These are phyloP conservation scores for Schizothecium vesticola DNA, from an alignment of 495 filamentous ascomycete genomes.

Conservation along the genomic window DNA sequence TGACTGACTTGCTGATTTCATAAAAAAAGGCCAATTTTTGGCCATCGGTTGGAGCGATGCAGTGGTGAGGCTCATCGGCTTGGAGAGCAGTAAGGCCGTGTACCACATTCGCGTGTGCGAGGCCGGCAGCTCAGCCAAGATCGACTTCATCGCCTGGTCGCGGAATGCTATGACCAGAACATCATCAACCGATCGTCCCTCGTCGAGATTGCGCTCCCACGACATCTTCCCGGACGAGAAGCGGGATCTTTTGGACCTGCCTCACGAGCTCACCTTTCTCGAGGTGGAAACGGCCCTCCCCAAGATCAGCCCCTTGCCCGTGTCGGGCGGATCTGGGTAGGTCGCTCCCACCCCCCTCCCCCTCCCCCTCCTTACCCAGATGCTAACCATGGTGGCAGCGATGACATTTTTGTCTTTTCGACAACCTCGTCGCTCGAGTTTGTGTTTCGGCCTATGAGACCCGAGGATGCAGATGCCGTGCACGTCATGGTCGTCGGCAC, in stretches of 20 bases:
- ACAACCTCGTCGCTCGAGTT: conserved; percentile 65
- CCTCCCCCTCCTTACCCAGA: no score
- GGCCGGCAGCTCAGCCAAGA: conserved; percentile 24
- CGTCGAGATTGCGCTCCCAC: conserved; percentile 19
- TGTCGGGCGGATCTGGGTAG: conserved; percentile 53
- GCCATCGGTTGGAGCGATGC: conserved; percentile 75
- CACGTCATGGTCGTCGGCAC: conserved; percentile 78
- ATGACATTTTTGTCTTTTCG: conserved; percentile 62
- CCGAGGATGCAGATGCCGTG: conserved; percentile 62
- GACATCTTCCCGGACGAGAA: conserved; percentile 35
- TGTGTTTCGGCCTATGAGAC: conserved; percentile 57
- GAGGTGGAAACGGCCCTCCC: conserved; percentile 78
- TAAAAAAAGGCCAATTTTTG: conserved; percentile 59
- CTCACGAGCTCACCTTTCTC: conserved; percentile 67
- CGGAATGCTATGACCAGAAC: conserved; percentile 57
- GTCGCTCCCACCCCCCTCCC: conserved; percentile 16
- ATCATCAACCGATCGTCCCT: conserved; percentile 13
- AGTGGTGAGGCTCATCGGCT: conserved; percentile 61
- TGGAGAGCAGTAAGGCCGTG: conserved; percentile 72
- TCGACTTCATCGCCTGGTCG: conserved; percentile 69
- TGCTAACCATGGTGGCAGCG: conserved; percentile 38
- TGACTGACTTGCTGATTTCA: conserved; percentile 12
- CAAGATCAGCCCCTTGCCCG: conserved; percentile 65
- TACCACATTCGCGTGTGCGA: conserved; percentile 55
- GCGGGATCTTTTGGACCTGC: conserved; percentile 51